Evolutionary conservation across 2,329 filamentous ascomycete species (phyloP).

Genomic region (Bimuria novae-zelandiae): DNA sequence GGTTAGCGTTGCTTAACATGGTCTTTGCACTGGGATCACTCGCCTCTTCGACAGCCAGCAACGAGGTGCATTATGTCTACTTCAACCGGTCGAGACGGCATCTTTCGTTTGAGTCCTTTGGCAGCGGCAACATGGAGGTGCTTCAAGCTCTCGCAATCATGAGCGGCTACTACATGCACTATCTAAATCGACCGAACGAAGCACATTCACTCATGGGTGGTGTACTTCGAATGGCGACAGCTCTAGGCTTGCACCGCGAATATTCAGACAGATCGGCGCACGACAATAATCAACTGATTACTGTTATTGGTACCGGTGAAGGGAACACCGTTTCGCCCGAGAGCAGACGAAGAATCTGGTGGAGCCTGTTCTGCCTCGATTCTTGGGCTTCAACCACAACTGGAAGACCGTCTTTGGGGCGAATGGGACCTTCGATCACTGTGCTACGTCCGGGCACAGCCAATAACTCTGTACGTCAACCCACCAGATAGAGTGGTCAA

Average conservation of each 20-base stretch:
- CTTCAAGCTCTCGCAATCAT: constrained; percentile 73
- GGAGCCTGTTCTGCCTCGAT: constrained; percentile 52
- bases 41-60: constrained; percentile 64
- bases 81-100: constrained; percentile 71
- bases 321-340: constrained; percentile 45
- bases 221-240: constrained; percentile 74
- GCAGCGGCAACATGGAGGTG: constrained; percentile 72
- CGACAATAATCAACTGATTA: constrained; percentile 21
- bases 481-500: background rate
- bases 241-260: constrained; percentile 72
- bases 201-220: constrained; percentile 74
- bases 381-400: constrained; percentile 51
- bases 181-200: constrained; percentile 77
- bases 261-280: constrained; percentile 45
- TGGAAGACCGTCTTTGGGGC: constrained; percentile 47
- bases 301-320: constrained; percentile 28
- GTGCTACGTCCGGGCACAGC: constrained; percentile 44
- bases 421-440: constrained; percentile 46
- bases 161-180: constrained; percentile 77
- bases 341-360: constrained; percentile 50
- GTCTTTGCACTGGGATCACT: constrained; percentile 78
- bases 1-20: constrained; percentile 75
- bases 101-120: constrained; percentile 68
- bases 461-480: constrained; percentile 33
- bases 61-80: constrained; percentile 71